Percentiles rank a stretch among this genome's conserved stretches.
These are phyloP conservation scores for Gloeostereum incarnatum DNA, from an alignment of 768 basidiomycete species.

Conservation along the genomic window DNA sequence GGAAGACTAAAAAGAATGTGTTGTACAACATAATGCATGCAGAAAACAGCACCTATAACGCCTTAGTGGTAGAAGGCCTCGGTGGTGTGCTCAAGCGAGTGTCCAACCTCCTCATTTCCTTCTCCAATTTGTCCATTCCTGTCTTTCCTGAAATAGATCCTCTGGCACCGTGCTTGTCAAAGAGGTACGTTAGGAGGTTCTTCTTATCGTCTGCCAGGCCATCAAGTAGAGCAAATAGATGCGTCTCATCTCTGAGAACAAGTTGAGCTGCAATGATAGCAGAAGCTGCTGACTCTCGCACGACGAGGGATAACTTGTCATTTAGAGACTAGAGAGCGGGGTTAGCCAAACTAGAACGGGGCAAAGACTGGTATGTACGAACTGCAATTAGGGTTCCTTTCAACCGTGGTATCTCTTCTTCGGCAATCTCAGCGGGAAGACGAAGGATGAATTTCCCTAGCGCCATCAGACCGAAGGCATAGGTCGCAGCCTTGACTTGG, in stretches of 20 bases:
- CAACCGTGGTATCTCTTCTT: constrained; percentile 79
- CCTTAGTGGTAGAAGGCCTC: constrained; percentile 12
- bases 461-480: constrained; percentile 78
- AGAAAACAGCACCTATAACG: no score
- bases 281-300: constrained; percentile 78
- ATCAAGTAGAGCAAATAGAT: constrained; percentile 72
- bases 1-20: no score
- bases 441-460: constrained; percentile 77
- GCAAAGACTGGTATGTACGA: constrained; percentile 6
- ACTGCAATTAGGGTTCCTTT: constrained; percentile 64
- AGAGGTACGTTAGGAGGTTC: constrained; percentile 81
- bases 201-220: constrained; percentile 86
- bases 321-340: constrained; percentile 48
- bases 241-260: constrained; percentile 74
- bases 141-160: constrained; percentile 31
- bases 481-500: constrained; percentile 53
- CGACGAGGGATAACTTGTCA: constrained; percentile 60
- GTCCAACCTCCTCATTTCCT: constrained; percentile 75
- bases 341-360: no score
- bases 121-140: constrained; percentile 64
- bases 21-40: constrained; percentile 1
- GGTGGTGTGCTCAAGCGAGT: constrained; percentile 70
- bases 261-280: constrained; percentile 79
- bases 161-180: constrained; percentile 78
- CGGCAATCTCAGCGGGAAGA: constrained; percentile 75